phyloP scores from a whole-genome alignment of 768 basidiomycete species.

The Cytidiella melzeri region DNA sequence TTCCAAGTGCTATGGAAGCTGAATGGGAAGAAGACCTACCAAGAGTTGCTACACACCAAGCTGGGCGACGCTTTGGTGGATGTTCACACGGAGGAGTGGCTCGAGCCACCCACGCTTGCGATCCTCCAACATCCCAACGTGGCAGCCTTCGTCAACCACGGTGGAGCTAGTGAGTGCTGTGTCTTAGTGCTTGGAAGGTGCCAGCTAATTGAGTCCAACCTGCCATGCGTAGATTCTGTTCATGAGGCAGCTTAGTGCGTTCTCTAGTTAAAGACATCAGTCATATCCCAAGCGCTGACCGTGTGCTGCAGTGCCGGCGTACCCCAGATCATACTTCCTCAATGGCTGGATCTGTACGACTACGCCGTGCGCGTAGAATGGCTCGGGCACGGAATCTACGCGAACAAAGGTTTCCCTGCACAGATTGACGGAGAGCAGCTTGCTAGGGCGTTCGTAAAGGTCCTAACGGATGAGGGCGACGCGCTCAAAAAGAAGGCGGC shows the following conservation, averaged over 20 bases:
- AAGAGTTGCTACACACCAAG: constrained; percentile 1
- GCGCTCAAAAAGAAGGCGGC: background rate
- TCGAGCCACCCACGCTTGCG: constrained; percentile 6
- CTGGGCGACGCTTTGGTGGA: background rate
- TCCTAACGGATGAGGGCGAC: constrained; percentile 4
- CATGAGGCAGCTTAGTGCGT: constrained; percentile 5
- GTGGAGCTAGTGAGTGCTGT: constrained; percentile 6
- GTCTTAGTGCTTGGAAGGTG: background rate
- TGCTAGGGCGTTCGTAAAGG: constrained; percentile 10
- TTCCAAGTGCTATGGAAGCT: constrained; percentile 11
- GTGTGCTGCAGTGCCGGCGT: constrained; percentile 9
- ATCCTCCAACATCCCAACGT: constrained; percentile 9
- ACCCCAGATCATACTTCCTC: constrained; percentile 17
- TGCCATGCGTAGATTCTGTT: background rate
- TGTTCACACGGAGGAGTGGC: constrained; percentile 6
- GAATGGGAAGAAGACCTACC: constrained; percentile 2
- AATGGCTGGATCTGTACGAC: constrained; percentile 20
- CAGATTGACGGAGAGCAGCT: constrained; percentile 13
- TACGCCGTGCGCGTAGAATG: constrained; percentile 15
- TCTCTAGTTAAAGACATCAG: background rate
- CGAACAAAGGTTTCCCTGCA: constrained; percentile 12
- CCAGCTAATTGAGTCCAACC: background rate
- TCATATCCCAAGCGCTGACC: background rate
- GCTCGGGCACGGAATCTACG: constrained; percentile 16
- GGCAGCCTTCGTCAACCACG: constrained; percentile 8